Conservation (phyloP, 176 grass and related monocot genomes). For the Eragrostis nindensis region DNA sequence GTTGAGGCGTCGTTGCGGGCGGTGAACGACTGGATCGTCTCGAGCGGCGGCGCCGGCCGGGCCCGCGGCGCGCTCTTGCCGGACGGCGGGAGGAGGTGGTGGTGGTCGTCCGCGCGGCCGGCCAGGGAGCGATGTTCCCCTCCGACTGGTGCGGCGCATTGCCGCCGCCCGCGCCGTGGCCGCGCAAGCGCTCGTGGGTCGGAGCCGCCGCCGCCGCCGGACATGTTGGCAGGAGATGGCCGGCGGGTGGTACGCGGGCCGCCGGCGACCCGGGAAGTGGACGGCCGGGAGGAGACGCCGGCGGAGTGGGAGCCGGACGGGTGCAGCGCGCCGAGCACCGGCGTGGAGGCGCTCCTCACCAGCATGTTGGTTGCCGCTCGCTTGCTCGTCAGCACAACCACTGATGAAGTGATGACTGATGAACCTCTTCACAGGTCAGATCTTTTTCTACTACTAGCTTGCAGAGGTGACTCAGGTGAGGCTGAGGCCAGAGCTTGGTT, state of each 20-base stretch:
- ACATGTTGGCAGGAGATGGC: constrained; percentile 50
- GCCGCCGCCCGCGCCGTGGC: constrained; percentile 28
- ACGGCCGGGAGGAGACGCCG: constrained; percentile 48
- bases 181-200: constrained; percentile 35
- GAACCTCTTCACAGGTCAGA: not conserved
- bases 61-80: constrained; percentile 27
- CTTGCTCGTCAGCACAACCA: not conserved
- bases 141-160: constrained; percentile 72
- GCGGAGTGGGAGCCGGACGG: constrained; percentile 39
- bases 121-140: constrained; percentile 51
- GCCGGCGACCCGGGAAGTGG: constrained; percentile 47
- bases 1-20: not conserved
- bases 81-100: constrained; percentile 24
- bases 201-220: constrained; percentile 19
- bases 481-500: not conserved
- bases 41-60: constrained; percentile 31
- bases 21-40: constrained; percentile 59
- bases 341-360: constrained; percentile 67
- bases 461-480: not conserved
- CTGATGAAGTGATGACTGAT: too few relatives aligned
- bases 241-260: constrained; percentile 36
- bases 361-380: constrained; percentile 27
- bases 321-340: constrained; percentile 66
- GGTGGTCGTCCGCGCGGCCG: constrained; percentile 17
- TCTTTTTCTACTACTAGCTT: constrained; percentile 5